phyloP scores from a whole-genome alignment of 2,329 filamentous ascomycete genomes.

The Beauveria sp. region DNA sequence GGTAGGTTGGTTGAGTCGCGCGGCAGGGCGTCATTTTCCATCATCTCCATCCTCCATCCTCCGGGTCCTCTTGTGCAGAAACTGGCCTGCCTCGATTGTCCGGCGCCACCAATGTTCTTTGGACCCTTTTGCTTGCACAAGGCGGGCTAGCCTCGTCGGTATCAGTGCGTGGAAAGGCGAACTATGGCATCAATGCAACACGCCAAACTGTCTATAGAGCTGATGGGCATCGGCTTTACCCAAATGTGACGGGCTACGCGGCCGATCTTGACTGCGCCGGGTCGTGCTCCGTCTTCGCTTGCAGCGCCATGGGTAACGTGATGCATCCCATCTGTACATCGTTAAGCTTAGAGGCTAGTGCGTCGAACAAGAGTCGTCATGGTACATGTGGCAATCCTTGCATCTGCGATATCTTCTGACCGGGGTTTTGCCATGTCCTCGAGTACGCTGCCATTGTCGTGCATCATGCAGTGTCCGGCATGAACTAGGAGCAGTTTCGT shows the following conservation, averaged over 20 bases:
- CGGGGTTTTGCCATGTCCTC: not conserved
- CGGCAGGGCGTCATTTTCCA: not conserved
- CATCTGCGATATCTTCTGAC: not conserved
- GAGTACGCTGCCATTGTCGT: not conserved
- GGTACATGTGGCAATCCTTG: not conserved
- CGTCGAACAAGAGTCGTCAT: not conserved
- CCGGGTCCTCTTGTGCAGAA: not conserved
- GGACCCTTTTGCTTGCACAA: not conserved
- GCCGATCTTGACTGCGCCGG: not conserved
- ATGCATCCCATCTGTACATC: not conserved
- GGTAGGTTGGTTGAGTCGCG: not conserved
- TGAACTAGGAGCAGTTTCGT: not conserved
- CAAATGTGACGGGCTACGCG: not conserved
- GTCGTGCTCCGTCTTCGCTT: not conserved
- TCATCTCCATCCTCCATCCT: not conserved
- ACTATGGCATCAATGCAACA: not conserved
- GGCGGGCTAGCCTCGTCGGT: not conserved
- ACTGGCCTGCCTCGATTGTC: not conserved
- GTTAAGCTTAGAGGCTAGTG: not conserved
- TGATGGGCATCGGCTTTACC: not conserved
- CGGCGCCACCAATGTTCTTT: not conserved
- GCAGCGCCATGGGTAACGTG: not conserved
- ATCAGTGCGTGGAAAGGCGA: not conserved
- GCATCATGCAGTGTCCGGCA: not conserved
- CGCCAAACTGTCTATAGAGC: not conserved